Evolutionary conservation across 805 yeast genomes (phyloP).

Genomic region (Monosporozyma aquatica): DNA sequence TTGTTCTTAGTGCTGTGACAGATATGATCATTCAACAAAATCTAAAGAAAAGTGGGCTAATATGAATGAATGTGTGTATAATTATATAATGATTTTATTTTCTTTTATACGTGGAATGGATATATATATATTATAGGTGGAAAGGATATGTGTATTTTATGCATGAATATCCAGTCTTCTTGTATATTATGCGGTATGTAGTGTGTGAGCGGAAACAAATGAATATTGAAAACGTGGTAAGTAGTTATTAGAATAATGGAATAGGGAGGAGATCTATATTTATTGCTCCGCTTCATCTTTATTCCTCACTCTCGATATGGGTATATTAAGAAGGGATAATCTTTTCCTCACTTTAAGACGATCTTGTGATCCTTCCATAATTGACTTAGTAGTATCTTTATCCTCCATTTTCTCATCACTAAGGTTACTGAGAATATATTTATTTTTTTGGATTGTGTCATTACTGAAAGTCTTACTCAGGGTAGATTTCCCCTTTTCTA

Average conservation of each 20-base stretch:
- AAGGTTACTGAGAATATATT: slow-evolving; percentile 8
- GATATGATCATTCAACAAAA: slow-evolving; percentile 83
- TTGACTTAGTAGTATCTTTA: not conserved
- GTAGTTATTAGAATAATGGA: too few relatives aligned
- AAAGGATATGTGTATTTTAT: not conserved
- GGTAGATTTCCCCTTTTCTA: not conserved
- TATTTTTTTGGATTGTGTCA: slow-evolving; percentile 9
- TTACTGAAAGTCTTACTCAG: slow-evolving; percentile 5
- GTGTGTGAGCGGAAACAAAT: too few relatives aligned
- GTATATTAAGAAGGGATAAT: slow-evolving; percentile 23
- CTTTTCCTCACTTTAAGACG: slow-evolving; percentile 8
- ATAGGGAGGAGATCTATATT: not conserved
- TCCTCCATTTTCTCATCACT: slow-evolving; percentile 7
- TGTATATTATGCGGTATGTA: not conserved
- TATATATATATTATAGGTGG: too few relatives aligned
- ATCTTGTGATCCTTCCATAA: too few relatives aligned
- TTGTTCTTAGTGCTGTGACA: slow-evolving; percentile 85
- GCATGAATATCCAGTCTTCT: not conserved
- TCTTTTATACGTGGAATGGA: too few relatives aligned
- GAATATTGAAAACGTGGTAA: not conserved
- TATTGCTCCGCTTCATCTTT: slow-evolving; percentile 2
- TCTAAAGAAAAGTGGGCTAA: slow-evolving; percentile 66
- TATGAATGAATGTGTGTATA: slow-evolving; percentile 27
- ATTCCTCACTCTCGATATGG: slow-evolving; percentile 23
- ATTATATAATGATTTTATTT: too few relatives aligned